Base-by-base conservation (phyloP, 371 early-diverging fungal genomes). In the Cokeromyces recurvatus region DNA sequence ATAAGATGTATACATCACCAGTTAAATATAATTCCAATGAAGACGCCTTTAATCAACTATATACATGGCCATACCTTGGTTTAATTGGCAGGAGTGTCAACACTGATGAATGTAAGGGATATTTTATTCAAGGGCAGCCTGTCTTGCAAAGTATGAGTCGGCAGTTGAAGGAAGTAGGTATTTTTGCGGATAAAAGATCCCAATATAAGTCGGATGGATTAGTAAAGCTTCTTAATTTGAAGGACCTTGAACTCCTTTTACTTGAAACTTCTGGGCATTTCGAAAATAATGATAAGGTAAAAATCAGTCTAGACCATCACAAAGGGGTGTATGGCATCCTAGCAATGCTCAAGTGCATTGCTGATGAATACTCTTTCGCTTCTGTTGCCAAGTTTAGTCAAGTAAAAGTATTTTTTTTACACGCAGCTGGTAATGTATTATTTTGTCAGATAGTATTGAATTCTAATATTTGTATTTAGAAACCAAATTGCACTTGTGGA, bases 381-480 rank as follows among this genome's bases (percentile, higher is more conserved):
- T 53, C 46, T 20, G 15, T 46, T 12, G 45, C 34, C 16, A 19
- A 15, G 1, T 47, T 53, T 35, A 17, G 31, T 4, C 36, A 46
- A 9, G 29, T 53, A 0, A 47, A 53, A 24, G 39, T 53, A 9
- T 41, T 53, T 47, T 53, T 53, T 31, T 14, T 46, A 11, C 15
- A 47, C 37, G 54, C 42, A 22, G 43, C 54, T 42, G 54, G 47
- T 53, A 52, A 38, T 38, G 15, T 37, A 35, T 36, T 32, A 50
- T n/a, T 41, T 29, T 15, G 1, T 4, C 35, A 4, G 27, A 4
- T 29, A 29, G 5, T 29, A 11, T 29, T 4, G 12, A 25, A 12
- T 19, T 32, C 12, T 3, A 19, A 25, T 37, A 31, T 8, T 11
- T 43, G 27, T 31, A 32, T 31, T 38, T 32, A 51, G 44, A 43